phyloP scores from a whole-genome alignment of 768 basidiomycete species.

The Leccinum incarnatum region DNA sequence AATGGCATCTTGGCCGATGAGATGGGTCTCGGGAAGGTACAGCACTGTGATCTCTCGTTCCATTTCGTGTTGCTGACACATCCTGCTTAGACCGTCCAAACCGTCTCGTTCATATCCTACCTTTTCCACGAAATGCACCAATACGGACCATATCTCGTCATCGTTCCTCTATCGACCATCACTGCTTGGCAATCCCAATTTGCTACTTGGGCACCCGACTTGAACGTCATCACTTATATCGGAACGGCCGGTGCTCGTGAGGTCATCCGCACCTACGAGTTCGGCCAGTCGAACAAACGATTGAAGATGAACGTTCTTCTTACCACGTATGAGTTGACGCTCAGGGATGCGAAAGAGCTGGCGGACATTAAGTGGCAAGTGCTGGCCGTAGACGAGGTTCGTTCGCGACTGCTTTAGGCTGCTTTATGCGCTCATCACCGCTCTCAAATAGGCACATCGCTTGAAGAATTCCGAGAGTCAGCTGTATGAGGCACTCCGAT shows the following conservation, averaged over 20 bases:
- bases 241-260: constrained; percentile 85
- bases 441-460: constrained; percentile 73
- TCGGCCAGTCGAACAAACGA: constrained; percentile 82
- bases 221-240: constrained; percentile 96
- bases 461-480: constrained; percentile 98
- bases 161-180: constrained; percentile 96
- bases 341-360: constrained; percentile 87
- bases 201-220: constrained; percentile 89
- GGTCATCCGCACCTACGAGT: constrained; percentile 90
- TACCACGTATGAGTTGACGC: constrained; percentile 94
- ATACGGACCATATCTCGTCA: constrained; percentile 95
- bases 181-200: constrained; percentile 98
- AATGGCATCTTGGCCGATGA: constrained; percentile 98
- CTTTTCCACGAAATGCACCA: constrained; percentile 91
- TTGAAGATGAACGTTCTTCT: constrained; percentile 96
- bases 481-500: constrained; percentile 88
- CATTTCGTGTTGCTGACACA: constrained; percentile 10
- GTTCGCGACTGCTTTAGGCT: constrained; percentile 15
- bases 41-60: neutral
- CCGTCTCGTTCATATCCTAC: constrained; percentile 91
- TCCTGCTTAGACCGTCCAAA: constrained; percentile 78
- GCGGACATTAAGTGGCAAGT: constrained; percentile 97
- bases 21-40: constrained; percentile 97
- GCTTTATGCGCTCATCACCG: constrained; percentile 16
- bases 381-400: constrained; percentile 91